Percentiles rank a stretch among this genome's conserved stretches.
phyloP scores from a whole-genome alignment of 257 asterid species.

The Eucommia ulmoides region DNA sequence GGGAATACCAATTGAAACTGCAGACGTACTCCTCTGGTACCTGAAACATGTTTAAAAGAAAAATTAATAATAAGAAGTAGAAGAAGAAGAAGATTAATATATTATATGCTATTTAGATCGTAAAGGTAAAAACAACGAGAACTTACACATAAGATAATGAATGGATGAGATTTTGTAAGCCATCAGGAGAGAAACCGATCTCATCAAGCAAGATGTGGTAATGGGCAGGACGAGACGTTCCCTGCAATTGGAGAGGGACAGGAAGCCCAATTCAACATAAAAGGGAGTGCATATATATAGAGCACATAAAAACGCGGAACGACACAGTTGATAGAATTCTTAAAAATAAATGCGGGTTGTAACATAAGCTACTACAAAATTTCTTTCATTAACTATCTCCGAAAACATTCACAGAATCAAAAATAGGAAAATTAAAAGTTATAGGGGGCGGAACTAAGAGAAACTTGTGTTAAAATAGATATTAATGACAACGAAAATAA shows the following conservation, averaged over 20 bases:
- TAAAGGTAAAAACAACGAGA: too few species aligned
- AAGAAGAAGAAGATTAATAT: too few species aligned
- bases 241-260: constrained; percentile 16
- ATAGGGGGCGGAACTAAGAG: neutral
- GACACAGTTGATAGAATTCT: neutral
- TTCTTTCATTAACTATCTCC: neutral
- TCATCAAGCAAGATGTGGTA: constrained; percentile 85
- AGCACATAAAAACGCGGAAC: neutral
- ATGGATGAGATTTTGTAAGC: constrained; percentile 68
- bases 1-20: constrained; percentile 63
- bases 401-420: neutral
- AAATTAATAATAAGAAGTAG: neutral
- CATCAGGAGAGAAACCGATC: constrained; percentile 89
- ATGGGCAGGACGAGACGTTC: constrained; percentile 86
- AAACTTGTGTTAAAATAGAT: too few species aligned
- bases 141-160: constrained; percentile 84
- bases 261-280: neutral
- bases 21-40: constrained; percentile 78
- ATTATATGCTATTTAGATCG: too few species aligned
- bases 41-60: constrained; percentile 17
- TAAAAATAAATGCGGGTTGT: neutral
- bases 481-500: constrained; percentile 1
- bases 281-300: neutral
- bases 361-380: neutral
- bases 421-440: neutral